These are phyloP conservation scores for Apiospora phragmitis DNA, from an alignment of 2,329 filamentous ascomycete species.

Conservation along the genomic window DNA sequence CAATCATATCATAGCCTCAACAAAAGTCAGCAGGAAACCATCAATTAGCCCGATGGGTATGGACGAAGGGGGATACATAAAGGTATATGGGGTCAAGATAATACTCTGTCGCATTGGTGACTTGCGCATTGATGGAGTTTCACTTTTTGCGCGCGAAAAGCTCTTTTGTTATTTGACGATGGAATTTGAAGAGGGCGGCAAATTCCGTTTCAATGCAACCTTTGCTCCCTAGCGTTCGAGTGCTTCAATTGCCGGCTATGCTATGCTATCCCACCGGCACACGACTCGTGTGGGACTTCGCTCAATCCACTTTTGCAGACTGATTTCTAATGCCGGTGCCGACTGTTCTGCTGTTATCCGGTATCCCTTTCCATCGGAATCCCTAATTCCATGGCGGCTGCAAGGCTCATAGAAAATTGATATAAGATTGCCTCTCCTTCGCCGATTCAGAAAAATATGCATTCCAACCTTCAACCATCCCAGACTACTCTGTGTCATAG, in stretches of 20 bases:
- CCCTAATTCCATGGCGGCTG: neutral
- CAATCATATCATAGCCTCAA: too few species aligned
- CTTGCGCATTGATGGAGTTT: too few species aligned
- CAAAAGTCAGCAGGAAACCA: too few species aligned
- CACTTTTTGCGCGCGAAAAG: too few species aligned
- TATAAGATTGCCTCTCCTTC: neutral
- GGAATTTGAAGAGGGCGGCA: neutral
- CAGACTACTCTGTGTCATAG: neutral
- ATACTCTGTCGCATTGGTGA: too few species aligned
- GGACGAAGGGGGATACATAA: too few species aligned
- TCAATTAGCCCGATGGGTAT: too few species aligned
- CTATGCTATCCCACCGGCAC: neutral
- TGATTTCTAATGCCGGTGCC: neutral
- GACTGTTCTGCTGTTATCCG: neutral
- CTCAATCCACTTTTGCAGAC: neutral
- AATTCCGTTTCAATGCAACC: neutral
- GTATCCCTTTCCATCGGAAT: neutral
- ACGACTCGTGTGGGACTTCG: neutral
- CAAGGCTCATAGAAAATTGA: neutral
- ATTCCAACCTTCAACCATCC: neutral
- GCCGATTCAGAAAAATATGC: neutral
- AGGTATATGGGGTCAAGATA: too few species aligned
- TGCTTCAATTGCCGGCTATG: too few species aligned
- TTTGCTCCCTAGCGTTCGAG: neutral
- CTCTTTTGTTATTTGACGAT: too few species aligned